Evolutionary conservation across 2,329 filamentous ascomycete species (phyloP).

Genomic region (Erysiphe pulchra): DNA sequence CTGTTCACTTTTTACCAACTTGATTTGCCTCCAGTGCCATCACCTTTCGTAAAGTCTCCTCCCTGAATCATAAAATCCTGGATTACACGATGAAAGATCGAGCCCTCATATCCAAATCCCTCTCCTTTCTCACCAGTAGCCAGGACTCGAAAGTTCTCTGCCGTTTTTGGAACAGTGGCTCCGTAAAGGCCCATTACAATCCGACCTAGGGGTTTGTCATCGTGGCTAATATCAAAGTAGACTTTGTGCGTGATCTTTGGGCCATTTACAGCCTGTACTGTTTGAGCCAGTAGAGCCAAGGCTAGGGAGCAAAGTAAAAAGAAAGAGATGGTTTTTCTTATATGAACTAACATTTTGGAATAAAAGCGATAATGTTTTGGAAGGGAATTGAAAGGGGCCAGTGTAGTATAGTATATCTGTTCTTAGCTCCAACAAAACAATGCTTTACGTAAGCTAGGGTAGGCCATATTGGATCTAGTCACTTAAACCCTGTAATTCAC

Average conservation of each 20-base stretch:
- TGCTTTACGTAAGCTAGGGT: no score
- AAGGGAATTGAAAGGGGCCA: no score
- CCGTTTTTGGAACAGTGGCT: constrained; percentile 59
- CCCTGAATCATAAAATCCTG: constrained; percentile 86
- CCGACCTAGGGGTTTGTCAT: constrained; percentile 46
- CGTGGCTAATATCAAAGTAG: constrained; percentile 63
- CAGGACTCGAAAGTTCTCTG: constrained; percentile 52
- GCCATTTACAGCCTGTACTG: constrained; percentile 51
- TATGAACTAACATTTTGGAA: neutral
- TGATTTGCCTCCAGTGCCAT: constrained; percentile 71
- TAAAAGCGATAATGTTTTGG: no score
- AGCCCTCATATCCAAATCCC: constrained; percentile 64
- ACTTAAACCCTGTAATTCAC: no score
- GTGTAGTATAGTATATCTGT: no score
- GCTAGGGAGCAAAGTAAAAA: constrained; percentile 53
- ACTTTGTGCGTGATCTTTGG: constrained; percentile 94
- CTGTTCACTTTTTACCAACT: constrained; percentile 59
- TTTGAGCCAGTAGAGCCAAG: constrained; percentile 51
- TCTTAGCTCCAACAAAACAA: no score
- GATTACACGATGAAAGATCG: constrained; percentile 79
- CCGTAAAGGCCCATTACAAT: constrained; percentile 67
- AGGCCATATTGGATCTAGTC: no score
- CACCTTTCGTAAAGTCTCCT: constrained; percentile 67
- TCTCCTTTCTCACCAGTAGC: constrained; percentile 72
- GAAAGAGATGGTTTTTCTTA: constrained; percentile 19